phyloP scores from a whole-genome alignment of 345 rosid species.

The Pugionium dolabratum region DNA sequence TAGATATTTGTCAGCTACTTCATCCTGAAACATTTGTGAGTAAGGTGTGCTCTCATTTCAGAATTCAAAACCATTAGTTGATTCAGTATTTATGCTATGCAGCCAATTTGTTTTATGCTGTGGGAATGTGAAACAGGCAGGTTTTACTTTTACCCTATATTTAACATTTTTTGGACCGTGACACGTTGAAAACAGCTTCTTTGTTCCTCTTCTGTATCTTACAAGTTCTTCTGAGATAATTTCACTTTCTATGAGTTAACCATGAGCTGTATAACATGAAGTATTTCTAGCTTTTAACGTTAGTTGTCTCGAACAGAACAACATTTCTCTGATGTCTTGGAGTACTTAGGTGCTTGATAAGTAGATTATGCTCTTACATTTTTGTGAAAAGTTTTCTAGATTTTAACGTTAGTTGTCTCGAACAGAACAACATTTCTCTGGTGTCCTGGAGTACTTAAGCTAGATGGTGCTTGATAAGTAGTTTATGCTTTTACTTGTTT shows the following conservation, averaged over 20 bases:
- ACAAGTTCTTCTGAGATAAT: conserved; percentile 8
- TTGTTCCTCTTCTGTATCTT: conserved; percentile 5
- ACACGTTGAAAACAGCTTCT: conserved; percentile 11
- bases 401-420: not conserved
- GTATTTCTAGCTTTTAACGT: not conserved
- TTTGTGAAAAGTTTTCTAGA: conserved; percentile 4
- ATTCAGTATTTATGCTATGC: conserved; percentile 1
- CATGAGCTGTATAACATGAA: conserved; percentile 15
- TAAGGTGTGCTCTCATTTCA: conserved; percentile 60
- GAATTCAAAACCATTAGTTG: conserved; percentile 7
- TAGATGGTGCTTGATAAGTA: conserved; percentile 23
- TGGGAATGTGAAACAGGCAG: not conserved
- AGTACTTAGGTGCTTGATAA: conserved; percentile 17
- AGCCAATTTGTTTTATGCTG: not conserved
- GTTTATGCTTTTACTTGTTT: conserved; percentile 16
- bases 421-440: not conserved
- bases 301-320: not conserved
- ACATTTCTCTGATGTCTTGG: conserved; percentile 13
- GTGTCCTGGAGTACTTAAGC: conserved; percentile 16
- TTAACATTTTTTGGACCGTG: conserved; percentile 1
- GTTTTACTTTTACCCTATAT: not conserved
- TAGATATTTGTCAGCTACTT: conserved; percentile 85
- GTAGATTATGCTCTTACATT: conserved; percentile 16
- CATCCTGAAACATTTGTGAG: conserved; percentile 61
- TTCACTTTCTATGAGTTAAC: conserved; percentile 7